These are phyloP conservation scores for Phytopythium montanum DNA, from an alignment of 352 stramenopile genomes.

Conservation along the genomic window DNA sequence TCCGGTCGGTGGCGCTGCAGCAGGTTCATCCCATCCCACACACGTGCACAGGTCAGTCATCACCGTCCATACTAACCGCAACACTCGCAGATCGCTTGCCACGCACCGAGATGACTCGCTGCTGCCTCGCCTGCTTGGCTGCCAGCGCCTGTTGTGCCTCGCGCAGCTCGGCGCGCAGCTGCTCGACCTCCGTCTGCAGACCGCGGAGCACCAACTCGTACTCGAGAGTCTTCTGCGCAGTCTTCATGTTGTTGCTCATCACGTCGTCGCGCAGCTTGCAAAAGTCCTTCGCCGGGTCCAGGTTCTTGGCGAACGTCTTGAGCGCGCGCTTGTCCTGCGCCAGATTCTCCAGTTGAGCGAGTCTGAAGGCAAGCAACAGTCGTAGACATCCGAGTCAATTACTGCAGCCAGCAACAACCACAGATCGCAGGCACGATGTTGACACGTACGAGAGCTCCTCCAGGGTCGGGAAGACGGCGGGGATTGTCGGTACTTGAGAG, in stretches of 20 bases:
- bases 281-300: constrained; percentile 66
- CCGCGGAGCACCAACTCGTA: constrained; percentile 49
- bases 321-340: constrained; percentile 53
- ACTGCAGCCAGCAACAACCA: too few relatives aligned
- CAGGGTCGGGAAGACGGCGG: constrained; percentile 64
- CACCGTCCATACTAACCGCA: neutral
- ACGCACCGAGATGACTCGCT: constrained; percentile 63
- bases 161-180: constrained; percentile 42
- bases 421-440: neutral
- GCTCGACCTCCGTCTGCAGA: constrained; percentile 48
- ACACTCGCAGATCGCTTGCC: neutral
- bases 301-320: constrained; percentile 58
- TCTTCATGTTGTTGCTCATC: constrained; percentile 73
- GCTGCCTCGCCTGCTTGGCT: constrained; percentile 68
- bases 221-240: constrained; percentile 61
- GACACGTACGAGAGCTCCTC: constrained; percentile 71
- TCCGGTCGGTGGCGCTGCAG: constrained; percentile 64
- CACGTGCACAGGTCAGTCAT: neutral
- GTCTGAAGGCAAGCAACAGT: constrained; percentile 10
- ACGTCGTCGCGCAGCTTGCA: constrained; percentile 68
- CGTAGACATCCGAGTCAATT: neutral
- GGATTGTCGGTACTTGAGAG: constrained; percentile 74
- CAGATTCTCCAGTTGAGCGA: constrained; percentile 63
- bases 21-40: neutral
- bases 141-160: constrained; percentile 50